Evolutionary conservation across 2,329 filamentous ascomycete species (phyloP), one percentile per base, ranked within the genome.

Genomic region (Pseudonectria foliicola): DNA sequence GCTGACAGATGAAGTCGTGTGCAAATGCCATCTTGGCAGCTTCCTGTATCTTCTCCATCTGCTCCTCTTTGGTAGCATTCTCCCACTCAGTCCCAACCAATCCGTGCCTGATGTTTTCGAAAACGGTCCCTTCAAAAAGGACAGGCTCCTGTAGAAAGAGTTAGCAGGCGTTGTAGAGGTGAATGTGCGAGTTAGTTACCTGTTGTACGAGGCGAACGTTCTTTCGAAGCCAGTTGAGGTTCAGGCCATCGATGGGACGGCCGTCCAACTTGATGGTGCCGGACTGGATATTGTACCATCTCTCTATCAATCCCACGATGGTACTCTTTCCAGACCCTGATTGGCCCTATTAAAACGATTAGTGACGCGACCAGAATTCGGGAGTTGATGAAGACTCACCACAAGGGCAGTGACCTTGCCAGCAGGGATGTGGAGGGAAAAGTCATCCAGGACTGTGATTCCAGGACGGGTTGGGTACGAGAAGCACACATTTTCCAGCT

Each of bases 41-140:
- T 18, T 66, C 59, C 15, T 64, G 50, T 3, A 74, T 64, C 39
- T 62, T 56, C 24, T 47, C 46, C 46, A 63, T 50, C 39, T 70
- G 66, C 33, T 68, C 58, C 10, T 70, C 66, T 44, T 52, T 35
- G 0, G 60, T 40, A 2, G 53, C 56, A 11, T 57, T 45, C 31
- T 66, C 61, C 55, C 57, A 61, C 24, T 60, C 44, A 1, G 63
- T 59, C 31, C 65, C 56, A 26, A 64, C 53, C 2, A 77, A 53
- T 3, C 74, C 74, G 28, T 68, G 62, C 1, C 64, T 61, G 10
- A 79, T 70, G 41, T 78, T 78, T 7, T 68, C 63, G 32, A 71
- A 72, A n/a, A 79, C 71, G 2, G 57, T 60, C 15, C 62, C 59
- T 29, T 65, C 60, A 44, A 68, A 68, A 6, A 68, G 53, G n/a